These are phyloP conservation scores for Diddensiella caesifluorescens DNA, from an alignment of 805 yeast genomes.

Conservation along the genomic window DNA sequence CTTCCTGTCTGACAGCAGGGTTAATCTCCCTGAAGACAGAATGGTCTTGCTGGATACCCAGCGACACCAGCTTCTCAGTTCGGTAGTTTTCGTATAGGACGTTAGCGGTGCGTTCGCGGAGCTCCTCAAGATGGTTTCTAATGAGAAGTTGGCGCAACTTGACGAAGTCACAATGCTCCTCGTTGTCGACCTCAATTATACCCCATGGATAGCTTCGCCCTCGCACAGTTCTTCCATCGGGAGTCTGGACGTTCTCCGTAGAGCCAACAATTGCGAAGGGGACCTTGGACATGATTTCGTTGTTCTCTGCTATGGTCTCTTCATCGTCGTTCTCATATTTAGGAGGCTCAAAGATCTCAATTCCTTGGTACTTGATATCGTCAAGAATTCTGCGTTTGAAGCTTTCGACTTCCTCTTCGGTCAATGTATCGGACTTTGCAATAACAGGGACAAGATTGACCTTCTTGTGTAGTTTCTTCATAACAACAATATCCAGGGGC, in stretches of 20 bases:
- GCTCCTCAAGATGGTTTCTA: conserved; percentile 88
- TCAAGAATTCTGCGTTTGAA: conserved; percentile 74
- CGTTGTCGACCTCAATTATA: conserved; percentile 89
- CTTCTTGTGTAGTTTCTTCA: conserved; percentile 82
- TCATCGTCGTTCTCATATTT: conserved; percentile 78
- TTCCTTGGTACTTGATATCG: conserved; percentile 70
- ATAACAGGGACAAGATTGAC: conserved; percentile 92
- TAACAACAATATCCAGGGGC: conserved; percentile 81
- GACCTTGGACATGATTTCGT: conserved; percentile 59
- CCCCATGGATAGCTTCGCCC: conserved; percentile 99
- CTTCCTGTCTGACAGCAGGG: conserved; percentile 87
- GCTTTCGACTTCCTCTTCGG: conserved; percentile 72
- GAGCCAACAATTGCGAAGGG: conserved; percentile 97
- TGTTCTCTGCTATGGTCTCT: conserved; percentile 63
- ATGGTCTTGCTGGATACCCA: conserved; percentile 91
- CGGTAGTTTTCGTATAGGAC: conserved; percentile 83
- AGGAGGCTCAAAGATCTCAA: conserved; percentile 72
- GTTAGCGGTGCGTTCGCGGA: conserved; percentile 77
- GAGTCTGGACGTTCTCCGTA: conserved; percentile 55
- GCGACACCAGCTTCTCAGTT: conserved; percentile 65
- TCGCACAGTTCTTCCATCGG: conserved; percentile 76
- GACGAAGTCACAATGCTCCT: conserved; percentile 86
- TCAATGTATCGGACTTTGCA: conserved; percentile 89
- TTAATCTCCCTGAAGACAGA: conserved; percentile 92
- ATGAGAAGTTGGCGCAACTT: conserved; percentile 82